phyloP scores from a whole-genome alignment of 2,329 filamentous ascomycete species.

The Mycocentrospora acerina region DNA sequence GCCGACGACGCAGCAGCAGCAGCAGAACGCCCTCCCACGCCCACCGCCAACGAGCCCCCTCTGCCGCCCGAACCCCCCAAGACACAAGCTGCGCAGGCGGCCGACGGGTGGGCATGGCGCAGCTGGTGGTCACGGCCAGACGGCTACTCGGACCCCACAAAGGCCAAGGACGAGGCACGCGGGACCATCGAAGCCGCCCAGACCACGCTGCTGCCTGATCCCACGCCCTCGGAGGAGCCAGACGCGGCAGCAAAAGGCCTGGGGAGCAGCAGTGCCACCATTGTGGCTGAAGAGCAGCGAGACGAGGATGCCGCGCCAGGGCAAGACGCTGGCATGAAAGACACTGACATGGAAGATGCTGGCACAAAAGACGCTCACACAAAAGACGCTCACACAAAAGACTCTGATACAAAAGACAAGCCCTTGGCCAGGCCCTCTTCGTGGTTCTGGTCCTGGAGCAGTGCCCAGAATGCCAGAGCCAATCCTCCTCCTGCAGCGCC shows the following conservation, averaged over 20 bases:
- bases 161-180: conserved; percentile 28
- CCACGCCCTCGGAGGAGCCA: conserved; percentile 38
- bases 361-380: conserved; percentile 22
- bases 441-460: conserved; percentile 55
- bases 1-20: conserved; percentile 11
- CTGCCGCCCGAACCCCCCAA: conserved; percentile 46
- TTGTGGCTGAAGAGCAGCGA: not conserved
- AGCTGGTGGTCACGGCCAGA: conserved; percentile 56
- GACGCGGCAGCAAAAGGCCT: conserved; percentile 29
- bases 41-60: conserved; percentile 39
- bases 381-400: conserved; percentile 18
- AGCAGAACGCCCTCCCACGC: too few species aligned
- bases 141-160: conserved; percentile 45
- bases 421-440: conserved; percentile 30
- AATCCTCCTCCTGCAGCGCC: conserved; percentile 24
- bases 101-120: conserved; percentile 40
- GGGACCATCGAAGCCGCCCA: conserved; percentile 40
- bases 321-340: conserved; percentile 18
- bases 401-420: conserved; percentile 10
- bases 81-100: conserved; percentile 16
- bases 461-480: conserved; percentile 45
- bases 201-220: conserved; percentile 44
- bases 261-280: conserved; percentile 6
- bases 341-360: conserved; percentile 19
- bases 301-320: conserved; percentile 1